phyloP scores from a whole-genome alignment of 2,329 filamentous ascomycete species.

The Penicillium frequentans region DNA sequence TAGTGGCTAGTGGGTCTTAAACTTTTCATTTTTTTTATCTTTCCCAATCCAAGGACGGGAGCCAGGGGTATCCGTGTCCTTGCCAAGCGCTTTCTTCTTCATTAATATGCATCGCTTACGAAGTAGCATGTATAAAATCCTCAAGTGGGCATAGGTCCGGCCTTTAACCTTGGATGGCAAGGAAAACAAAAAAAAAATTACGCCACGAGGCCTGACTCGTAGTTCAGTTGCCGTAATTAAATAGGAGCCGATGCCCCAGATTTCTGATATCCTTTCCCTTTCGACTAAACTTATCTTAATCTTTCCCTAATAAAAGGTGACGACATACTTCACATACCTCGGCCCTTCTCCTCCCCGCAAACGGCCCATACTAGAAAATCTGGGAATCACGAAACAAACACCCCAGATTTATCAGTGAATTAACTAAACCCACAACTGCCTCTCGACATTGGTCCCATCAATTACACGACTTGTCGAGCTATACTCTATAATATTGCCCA shows the following conservation, averaged over 20 bases:
- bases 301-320: not conserved
- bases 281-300: not conserved
- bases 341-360: not conserved
- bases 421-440: not conserved
- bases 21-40: not conserved
- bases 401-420: not conserved
- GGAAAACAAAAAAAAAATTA: not conserved
- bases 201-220: conserved; percentile 6
- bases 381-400: not conserved
- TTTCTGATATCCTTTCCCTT: not conserved
- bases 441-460: not conserved
- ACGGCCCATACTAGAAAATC: not conserved
- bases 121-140: not conserved
- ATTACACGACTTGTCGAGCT: not conserved
- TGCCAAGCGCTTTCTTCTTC: not conserved
- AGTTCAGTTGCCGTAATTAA: not conserved
- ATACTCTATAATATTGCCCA: conserved; percentile 6
- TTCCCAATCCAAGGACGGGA: not conserved
- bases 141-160: conserved; percentile 11
- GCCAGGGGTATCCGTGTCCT: not conserved
- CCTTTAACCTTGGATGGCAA: not conserved
- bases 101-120: conserved; percentile 7
- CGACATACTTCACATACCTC: not conserved
- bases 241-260: not conserved
- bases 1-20: not conserved